Evolutionary conservation across 306 rosid species (phyloP).

Genomic region (Oemleria cerasiformis): DNA sequence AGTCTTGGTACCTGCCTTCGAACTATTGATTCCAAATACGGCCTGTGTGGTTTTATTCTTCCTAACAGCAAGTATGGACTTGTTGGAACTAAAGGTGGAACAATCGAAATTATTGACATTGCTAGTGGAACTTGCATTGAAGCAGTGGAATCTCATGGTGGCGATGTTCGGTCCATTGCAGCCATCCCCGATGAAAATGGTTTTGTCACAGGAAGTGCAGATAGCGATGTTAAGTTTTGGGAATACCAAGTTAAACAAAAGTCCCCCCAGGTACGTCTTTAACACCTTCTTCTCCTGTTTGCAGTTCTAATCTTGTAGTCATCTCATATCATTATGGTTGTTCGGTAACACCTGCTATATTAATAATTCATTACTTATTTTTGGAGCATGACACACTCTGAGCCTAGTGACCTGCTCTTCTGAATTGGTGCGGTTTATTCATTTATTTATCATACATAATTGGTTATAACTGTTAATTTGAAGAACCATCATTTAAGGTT

Average conservation of each 20-base stretch:
- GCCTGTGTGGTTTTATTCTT: conserved; percentile 72
- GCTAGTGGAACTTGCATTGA: conserved; percentile 80
- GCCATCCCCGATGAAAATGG: conserved; percentile 70
- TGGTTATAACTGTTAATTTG: background rate
- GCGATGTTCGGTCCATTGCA: conserved; percentile 60
- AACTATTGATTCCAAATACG: conserved; percentile 85
- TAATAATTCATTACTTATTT: background rate
- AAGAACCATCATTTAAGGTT: background rate
- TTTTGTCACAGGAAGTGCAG: conserved; percentile 91
- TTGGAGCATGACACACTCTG: background rate
- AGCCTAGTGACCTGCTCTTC: background rate
- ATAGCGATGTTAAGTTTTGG: conserved; percentile 93
- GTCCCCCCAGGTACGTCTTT: conserved; percentile 67
- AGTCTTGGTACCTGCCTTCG: conserved; percentile 90
- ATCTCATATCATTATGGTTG: background rate
- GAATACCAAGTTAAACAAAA: conserved; percentile 65
- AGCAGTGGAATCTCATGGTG: conserved; percentile 86
- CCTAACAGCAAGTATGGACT: conserved; percentile 81
- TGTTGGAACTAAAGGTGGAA: conserved; percentile 92
- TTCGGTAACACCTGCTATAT: background rate
- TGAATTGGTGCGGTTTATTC: background rate
- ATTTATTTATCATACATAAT: background rate
- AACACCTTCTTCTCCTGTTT: conserved; percentile 19
- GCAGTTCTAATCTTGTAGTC: background rate
- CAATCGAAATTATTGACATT: conserved; percentile 73